These are phyloP conservation scores for Crithidia thermophila DNA, from an alignment of 208 protist species.

Conservation along the genomic window DNA sequence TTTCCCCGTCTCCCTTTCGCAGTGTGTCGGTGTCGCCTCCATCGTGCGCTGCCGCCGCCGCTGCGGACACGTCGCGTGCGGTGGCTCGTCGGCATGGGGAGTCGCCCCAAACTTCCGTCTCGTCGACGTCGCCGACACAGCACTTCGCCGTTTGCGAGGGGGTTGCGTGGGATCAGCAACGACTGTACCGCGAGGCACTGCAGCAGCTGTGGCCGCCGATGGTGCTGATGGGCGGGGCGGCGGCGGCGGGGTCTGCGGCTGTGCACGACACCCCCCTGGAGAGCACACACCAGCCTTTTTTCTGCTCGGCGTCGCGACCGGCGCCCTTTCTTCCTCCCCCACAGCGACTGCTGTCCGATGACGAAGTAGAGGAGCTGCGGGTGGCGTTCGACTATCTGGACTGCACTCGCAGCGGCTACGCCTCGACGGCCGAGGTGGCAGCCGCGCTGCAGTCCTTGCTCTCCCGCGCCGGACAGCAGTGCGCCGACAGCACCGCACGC, in stretches of 20 bases:
- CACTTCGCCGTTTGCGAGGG: neutral
- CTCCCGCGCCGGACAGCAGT: neutral
- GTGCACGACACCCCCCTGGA: constrained; percentile 12
- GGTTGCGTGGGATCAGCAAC: constrained; percentile 18
- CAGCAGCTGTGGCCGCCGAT: constrained; percentile 13
- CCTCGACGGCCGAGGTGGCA: constrained; percentile 7
- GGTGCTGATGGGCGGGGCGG: neutral
- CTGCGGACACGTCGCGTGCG: no score
- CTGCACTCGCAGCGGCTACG: constrained; percentile 9
- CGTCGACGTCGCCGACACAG: neutral
- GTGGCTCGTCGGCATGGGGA: no score
- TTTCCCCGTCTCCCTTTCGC: constrained; percentile 24
- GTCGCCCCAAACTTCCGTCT: neutral
- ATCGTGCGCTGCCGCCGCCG: neutral
- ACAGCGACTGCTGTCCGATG: constrained; percentile 16
- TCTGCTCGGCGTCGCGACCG: neutral
- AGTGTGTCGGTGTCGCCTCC: constrained; percentile 9
- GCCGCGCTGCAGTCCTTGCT: constrained; percentile 20
- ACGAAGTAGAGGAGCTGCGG: constrained; percentile 20
- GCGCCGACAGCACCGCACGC: no score
- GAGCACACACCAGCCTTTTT: neutral
- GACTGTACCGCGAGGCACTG: constrained; percentile 22
- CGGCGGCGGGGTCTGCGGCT: no score
- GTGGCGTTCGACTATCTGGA: constrained; percentile 20
- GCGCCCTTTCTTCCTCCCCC: constrained; percentile 2